phyloP scores from a whole-genome alignment of 2,329 filamentous ascomycete species.

The Chaetothyriales sp. region DNA sequence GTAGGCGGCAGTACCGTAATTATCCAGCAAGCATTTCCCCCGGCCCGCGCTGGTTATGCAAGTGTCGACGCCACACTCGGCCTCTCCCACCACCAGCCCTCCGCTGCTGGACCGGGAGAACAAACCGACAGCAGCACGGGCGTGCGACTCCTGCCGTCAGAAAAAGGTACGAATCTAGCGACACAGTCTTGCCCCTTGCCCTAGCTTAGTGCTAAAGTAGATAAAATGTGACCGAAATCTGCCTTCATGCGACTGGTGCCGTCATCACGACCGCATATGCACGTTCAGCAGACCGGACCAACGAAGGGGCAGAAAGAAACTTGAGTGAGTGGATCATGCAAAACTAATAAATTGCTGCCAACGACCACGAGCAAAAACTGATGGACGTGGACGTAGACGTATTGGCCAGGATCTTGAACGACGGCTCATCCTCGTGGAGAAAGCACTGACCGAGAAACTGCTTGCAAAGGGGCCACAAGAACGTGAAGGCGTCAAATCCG shows the following conservation, averaged over 20 bases:
- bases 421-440: constrained; percentile 28
- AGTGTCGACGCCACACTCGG: background rate
- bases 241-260: background rate
- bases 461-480: background rate
- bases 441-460: constrained; percentile 23
- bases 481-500: background rate
- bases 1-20: background rate
- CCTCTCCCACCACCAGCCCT: background rate
- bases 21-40: background rate
- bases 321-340: constrained; percentile 8
- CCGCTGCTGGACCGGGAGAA: background rate
- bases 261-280: constrained; percentile 22
- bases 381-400: constrained; percentile 8
- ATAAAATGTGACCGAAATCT: constrained; percentile 32
- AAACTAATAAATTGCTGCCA: background rate
- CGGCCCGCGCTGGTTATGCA: background rate
- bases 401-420: constrained; percentile 22
- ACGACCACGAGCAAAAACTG: constrained; percentile 2
- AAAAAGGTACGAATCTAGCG: constrained; percentile 27
- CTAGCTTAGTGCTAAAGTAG: constrained; percentile 16
- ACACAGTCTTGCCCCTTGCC: background rate
- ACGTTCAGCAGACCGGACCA: constrained; percentile 27
- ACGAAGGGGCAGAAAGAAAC: constrained; percentile 18
- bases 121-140: constrained; percentile 10
- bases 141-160: constrained; percentile 37